Evolutionary conservation across 306 rosid genomes (phyloP), one percentile per base, ranked within the genome.

Genomic region (Casuarina cunninghamiana): DNA sequence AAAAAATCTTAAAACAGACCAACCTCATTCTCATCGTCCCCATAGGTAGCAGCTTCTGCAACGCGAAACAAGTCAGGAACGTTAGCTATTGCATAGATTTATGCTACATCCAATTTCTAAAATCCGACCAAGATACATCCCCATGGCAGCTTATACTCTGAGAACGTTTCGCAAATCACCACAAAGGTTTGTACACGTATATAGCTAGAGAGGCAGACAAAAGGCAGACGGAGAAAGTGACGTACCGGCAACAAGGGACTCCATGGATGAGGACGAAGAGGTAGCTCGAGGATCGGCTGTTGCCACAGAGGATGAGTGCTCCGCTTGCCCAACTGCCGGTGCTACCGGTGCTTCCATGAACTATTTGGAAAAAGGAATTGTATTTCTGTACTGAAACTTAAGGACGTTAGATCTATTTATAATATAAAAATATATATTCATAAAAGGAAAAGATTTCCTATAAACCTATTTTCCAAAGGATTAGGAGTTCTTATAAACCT

Each of bases 1-100:
- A 50, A 75, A 46, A 9, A 43, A 43, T 4, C 6, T 4, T 4
- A 44, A 21, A 83, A 81, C 58, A 58, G 51, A 82, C 91, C 70
- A 87, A 88, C 97, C 94, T 92, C 92, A 65, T 88, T 76, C 46
- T 69, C 80, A 62, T 88, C 84, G 62, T 68, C 79, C 44, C 98
- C 98, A 85, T 92, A 95, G 48, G 90, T 90, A 32, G 83, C 90
- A 83, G 98, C 98, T 84, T 95, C 98, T 94, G 97, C 66, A 79
- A 62, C 53, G 76, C 26, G 26, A 74, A 82, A 45, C 39, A 79
- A 5, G 16, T 76, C 35, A 57, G n/a, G 50, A 48, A 32, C 38
- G 69, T 71, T 45, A 78, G 57, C 37, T 45, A 6, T 65, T 21
- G 43, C 42, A 41, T n/a, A 38, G 38, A 54, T 46, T 68, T 71